These are phyloP conservation scores for Saturnispora diversa DNA, from an alignment of 805 yeast species.

Conservation along the genomic window DNA sequence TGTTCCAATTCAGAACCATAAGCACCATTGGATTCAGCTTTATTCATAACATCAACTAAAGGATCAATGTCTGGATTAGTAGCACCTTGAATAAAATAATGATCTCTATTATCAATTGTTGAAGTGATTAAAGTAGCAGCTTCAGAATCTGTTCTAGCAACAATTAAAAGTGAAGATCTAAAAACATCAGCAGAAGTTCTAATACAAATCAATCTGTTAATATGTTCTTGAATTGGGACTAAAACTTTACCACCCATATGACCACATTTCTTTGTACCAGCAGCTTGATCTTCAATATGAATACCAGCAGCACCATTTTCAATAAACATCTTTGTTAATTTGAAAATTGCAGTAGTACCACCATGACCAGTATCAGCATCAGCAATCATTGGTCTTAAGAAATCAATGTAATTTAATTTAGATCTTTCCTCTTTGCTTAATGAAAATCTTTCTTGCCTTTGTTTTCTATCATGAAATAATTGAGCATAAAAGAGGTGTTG, in stretches of 20 bases:
- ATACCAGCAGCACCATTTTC: constrained; percentile 99
- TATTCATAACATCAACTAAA: constrained; percentile 67
- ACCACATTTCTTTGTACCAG: constrained; percentile 97
- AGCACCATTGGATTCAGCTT: constrained; percentile 70
- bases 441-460: constrained; percentile 72
- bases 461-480: constrained; percentile 94
- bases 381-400: constrained; percentile 88
- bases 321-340: constrained; percentile 89
- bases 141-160: constrained; percentile 96
- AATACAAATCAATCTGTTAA: constrained; percentile 86
- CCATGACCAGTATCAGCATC: constrained; percentile 99
- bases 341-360: constrained; percentile 93
- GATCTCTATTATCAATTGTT: constrained; percentile 91
- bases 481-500: constrained; percentile 96
- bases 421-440: constrained; percentile 57
- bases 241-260: constrained; percentile 99
- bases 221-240: constrained; percentile 96
- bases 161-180: constrained; percentile 76
- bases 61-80: constrained; percentile 78
- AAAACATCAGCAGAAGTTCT: constrained; percentile 92
- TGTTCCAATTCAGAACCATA: constrained; percentile 62
- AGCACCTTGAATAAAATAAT: constrained; percentile 82
- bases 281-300: constrained; percentile 98
- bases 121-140: constrained; percentile 94
- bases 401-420: constrained; percentile 70